These are phyloP conservation scores for Immersiella caudata DNA, from an alignment of 495 filamentous ascomycete genomes.

Conservation along the genomic window DNA sequence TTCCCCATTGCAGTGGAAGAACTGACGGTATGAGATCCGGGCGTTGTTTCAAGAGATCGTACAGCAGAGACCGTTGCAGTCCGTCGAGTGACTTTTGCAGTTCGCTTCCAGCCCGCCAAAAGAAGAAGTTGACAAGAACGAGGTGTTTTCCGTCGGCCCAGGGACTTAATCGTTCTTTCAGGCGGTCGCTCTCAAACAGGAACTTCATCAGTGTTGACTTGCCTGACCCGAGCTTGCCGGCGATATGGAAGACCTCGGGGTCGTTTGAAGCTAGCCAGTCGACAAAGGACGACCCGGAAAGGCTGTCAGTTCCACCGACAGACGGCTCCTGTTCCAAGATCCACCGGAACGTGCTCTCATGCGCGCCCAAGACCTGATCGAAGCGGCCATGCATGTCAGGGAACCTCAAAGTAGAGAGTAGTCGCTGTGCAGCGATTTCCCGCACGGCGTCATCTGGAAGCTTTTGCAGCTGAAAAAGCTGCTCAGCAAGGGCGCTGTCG, in stretches of 20 bases:
- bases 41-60: not conserved
- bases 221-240: no score
- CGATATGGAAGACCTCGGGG: not conserved
- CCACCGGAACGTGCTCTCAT: slow-evolving; percentile 1
- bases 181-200: slow-evolving; percentile 1
- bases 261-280: not conserved
- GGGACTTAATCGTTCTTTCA: not conserved
- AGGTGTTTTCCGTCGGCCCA: slow-evolving; percentile 3
- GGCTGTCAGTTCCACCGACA: not conserved
- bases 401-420: not conserved
- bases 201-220: no score
- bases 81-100: slow-evolving; percentile 14
- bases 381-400: slow-evolving; percentile 5
- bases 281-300: not conserved
- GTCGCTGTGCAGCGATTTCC: not conserved
- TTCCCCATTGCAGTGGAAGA: not conserved
- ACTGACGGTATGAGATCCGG: slow-evolving; percentile 2
- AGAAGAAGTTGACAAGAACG: slow-evolving; percentile 1
- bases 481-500: not conserved
- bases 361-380: not conserved
- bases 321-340: not conserved
- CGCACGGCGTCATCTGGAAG: not conserved
- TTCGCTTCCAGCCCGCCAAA: slow-evolving; percentile 3
- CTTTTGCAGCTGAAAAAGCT: not conserved
- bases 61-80: slow-evolving; percentile 1